A percentile compares a stretch with the other conserved stretches of the same genome.
These are phyloP conservation scores for Iris macrosiphon DNA, from an alignment of 106 monocot genomes.

Conservation along the genomic window DNA sequence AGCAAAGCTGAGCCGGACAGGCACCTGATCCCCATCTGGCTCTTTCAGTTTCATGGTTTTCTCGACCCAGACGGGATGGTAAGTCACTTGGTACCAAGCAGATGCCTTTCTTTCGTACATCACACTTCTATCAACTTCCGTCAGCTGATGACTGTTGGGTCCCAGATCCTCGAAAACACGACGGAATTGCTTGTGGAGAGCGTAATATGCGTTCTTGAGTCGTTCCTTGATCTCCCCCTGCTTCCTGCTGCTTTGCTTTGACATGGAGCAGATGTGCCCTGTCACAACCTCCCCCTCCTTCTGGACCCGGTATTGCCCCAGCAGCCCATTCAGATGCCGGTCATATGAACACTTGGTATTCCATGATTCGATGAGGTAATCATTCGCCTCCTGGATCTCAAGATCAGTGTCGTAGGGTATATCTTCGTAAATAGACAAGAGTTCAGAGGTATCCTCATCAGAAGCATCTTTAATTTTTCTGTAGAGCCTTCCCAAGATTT, in stretches of 20 bases:
- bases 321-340: conserved; percentile 48
- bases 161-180: conserved; percentile 32
- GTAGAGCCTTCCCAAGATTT: conserved; percentile 65
- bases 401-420: conserved; percentile 66
- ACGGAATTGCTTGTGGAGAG: conserved; percentile 60
- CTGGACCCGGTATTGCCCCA: conserved; percentile 49
- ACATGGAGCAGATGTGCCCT: conserved; percentile 66
- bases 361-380: conserved; percentile 55
- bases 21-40: conserved; percentile 29
- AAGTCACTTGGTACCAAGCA: conserved; percentile 89
- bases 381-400: conserved; percentile 44
- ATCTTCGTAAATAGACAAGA: conserved; percentile 8
- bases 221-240: conserved; percentile 72
- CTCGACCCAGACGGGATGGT: conserved; percentile 60
- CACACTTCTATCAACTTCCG: conserved; percentile 37
- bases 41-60: conserved; percentile 22
- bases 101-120: conserved; percentile 63
- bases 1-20: conserved; percentile 60
- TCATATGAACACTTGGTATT: conserved; percentile 56
- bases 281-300: conserved; percentile 69
- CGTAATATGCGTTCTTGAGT: conserved; percentile 51
- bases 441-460: conserved; percentile 28
- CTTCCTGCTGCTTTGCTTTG: conserved; percentile 50
- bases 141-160: conserved; percentile 5
- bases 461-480: conserved; percentile 38